These are phyloP conservation scores for Aspergillus hortae DNA, from an alignment of 2,329 filamentous ascomycete genomes.

Conservation along the genomic window DNA sequence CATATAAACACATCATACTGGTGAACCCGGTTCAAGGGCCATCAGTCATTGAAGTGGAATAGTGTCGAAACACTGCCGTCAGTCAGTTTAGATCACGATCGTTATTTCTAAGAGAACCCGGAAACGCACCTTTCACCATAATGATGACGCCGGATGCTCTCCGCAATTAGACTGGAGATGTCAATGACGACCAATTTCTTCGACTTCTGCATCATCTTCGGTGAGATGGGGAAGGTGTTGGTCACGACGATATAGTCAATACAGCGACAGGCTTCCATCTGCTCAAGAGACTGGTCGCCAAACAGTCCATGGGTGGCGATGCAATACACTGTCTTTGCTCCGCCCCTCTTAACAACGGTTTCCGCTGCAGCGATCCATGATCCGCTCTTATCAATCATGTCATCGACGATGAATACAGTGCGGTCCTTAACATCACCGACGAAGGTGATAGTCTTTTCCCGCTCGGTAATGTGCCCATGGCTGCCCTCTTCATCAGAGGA, in stretches of 20 bases:
- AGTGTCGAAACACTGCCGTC: constrained; percentile 47
- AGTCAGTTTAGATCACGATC: constrained; percentile 27
- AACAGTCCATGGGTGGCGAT: constrained; percentile 97
- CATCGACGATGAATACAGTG: constrained; percentile 91
- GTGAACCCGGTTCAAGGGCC: neutral
- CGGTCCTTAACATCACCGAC: constrained; percentile 88
- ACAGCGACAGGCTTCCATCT: constrained; percentile 87
- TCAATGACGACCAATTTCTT: constrained; percentile 88
- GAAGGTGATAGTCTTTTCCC: constrained; percentile 95
- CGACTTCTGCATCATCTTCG: constrained; percentile 65
- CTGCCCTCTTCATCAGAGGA: constrained; percentile 82
- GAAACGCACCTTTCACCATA: constrained; percentile 78
- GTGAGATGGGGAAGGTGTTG: constrained; percentile 90
- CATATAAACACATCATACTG: neutral
- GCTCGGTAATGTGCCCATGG: constrained; percentile 58
- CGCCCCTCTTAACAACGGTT: constrained; percentile 88
- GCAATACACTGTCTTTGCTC: constrained; percentile 91
- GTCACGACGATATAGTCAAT: constrained; percentile 94
- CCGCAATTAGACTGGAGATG: constrained; percentile 79
- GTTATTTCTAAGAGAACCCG: constrained; percentile 26
- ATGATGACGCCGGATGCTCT: constrained; percentile 93
- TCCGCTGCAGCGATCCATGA: constrained; percentile 98
- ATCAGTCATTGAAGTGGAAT: constrained; percentile 60
- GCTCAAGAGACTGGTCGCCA: constrained; percentile 80
- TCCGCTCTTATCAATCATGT: constrained; percentile 97